Evolutionary conservation across 306 rosid species (phyloP).

Genomic region (Phaseolus lunatus): DNA sequence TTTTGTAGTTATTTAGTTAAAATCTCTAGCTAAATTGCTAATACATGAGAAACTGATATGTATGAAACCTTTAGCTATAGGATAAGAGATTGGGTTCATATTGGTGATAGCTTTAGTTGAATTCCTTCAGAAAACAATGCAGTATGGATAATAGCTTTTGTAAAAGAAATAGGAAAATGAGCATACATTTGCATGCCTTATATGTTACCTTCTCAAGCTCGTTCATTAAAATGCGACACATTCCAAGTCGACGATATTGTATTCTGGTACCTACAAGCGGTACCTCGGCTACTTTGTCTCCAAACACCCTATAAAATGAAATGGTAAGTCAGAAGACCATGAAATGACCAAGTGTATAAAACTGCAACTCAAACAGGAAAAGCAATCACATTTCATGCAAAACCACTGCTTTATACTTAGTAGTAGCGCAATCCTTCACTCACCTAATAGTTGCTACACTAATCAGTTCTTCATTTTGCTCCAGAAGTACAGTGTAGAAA

Average conservation of each 20-base stretch:
- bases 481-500: constrained; percentile 76
- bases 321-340: constrained; percentile 29
- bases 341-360: constrained; percentile 9
- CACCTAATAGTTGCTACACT: constrained; percentile 86
- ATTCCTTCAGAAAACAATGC: constrained; percentile 9
- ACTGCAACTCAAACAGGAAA: constrained; percentile 7
- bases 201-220: constrained; percentile 81
- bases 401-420: constrained; percentile 13
- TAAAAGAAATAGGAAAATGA: background rate
- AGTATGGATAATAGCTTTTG: background rate
- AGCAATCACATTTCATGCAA: constrained; percentile 23
- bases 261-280: constrained; percentile 83
- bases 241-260: constrained; percentile 80
- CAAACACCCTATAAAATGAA: constrained; percentile 68
- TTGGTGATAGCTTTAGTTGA: background rate
- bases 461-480: constrained; percentile 77
- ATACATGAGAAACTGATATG: constrained; percentile 2
- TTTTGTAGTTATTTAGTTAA: background rate
- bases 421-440: constrained; percentile 42
- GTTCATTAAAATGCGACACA: constrained; percentile 81
- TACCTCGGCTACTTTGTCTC: constrained; percentile 79
- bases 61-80: background rate
- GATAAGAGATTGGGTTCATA: constrained; percentile 4
- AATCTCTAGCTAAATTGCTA: background rate
- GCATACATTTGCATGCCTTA: background rate